Base-by-base conservation (phyloP, 2,329 filamentous ascomycete genomes). In the Phoma sp. region DNA sequence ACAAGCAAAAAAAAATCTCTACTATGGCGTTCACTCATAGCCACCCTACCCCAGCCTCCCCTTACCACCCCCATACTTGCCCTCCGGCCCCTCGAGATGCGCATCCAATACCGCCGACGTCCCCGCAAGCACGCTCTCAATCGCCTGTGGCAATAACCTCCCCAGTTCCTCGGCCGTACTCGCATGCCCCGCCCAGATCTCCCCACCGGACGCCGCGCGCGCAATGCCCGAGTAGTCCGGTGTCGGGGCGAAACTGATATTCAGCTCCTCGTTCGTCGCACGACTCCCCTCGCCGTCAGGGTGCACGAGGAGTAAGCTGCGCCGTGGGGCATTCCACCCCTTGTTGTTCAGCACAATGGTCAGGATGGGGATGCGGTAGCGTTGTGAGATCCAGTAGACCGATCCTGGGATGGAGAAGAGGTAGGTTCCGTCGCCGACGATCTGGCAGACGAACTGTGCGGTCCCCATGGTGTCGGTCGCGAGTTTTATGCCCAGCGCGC, bases 401-500 rank as follows among this genome's bases (percentile, higher is more conserved):
- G 81, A 84, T 0, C 84, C 83, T 0, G 87, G 87, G 0, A 89
- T 83, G 7, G 78, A 82, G 75, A 90, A 90, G 8, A 90, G 78
- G 70, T 81, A 90, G 0, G 86, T 88, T 2, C 87, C 87, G 63
- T 90, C 87, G 3, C 86, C 87, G 8, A 89, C 87, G 52, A 90
- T 76, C 41, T 77, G 74, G 58, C 73, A 75, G 0, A 77, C 73
- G 32, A 77, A 76, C 13, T 68, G 66, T 47, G 69, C 68, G 47
- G 68, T 67, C 32, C 81, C 76, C 56, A 81, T 74, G 2, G 74
- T 73, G 44, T 88, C 82, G 0, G 81, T 80, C 0, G 89, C 91
- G 7, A 94, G 82, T 71, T 93, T 92, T 68, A 93, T 87, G 2
- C 90, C 91, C 3, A 94, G 74, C 0, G 88, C 88, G 25, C 65